Conservation (phyloP, 768 basidiomycete species). For the Boletus patriciae region DNA sequence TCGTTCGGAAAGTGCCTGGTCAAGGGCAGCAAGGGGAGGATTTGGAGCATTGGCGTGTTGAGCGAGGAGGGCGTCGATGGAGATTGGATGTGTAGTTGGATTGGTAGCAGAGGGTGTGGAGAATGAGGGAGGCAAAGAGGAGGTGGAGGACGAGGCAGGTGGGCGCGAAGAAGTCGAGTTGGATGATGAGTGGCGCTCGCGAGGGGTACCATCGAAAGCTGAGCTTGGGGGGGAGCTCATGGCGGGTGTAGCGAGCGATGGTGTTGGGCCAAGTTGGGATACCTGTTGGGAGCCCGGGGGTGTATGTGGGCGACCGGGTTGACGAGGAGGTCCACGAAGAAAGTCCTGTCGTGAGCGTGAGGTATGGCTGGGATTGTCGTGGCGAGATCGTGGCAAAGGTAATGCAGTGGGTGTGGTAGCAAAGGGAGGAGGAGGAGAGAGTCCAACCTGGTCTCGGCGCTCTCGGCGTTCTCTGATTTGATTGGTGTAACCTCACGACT, state of each 20-base stretch:
- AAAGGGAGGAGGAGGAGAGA: not conserved
- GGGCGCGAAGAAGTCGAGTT: constrained; percentile 31
- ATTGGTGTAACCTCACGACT: not conserved
- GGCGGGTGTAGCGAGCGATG: not conserved
- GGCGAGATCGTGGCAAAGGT: not conserved
- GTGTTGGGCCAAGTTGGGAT: not conserved
- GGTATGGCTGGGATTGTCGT: not conserved
- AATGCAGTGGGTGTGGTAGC: no score
- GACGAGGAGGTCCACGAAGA: not conserved
- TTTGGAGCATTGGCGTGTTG: constrained; percentile 53
- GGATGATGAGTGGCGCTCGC: constrained; percentile 26
- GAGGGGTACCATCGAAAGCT: constrained; percentile 20
- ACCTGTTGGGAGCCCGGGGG: not conserved
- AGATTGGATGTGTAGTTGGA: constrained; percentile 37
- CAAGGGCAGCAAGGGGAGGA: constrained; percentile 62
- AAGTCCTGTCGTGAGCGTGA: not conserved
- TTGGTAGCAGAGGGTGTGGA: constrained; percentile 30
- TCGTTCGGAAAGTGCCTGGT: constrained; percentile 75
- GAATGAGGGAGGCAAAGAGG: constrained; percentile 27
- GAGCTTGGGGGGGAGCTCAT: constrained; percentile 22
- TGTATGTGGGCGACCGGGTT: not conserved
- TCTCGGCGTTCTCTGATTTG: not conserved
- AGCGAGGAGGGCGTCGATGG: constrained; percentile 55
- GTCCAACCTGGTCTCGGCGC: not conserved
- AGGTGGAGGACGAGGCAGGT: constrained; percentile 32